phyloP scores from a whole-genome alignment of 768 basidiomycete species.

The Leucocoprinus birnbaumii region DNA sequence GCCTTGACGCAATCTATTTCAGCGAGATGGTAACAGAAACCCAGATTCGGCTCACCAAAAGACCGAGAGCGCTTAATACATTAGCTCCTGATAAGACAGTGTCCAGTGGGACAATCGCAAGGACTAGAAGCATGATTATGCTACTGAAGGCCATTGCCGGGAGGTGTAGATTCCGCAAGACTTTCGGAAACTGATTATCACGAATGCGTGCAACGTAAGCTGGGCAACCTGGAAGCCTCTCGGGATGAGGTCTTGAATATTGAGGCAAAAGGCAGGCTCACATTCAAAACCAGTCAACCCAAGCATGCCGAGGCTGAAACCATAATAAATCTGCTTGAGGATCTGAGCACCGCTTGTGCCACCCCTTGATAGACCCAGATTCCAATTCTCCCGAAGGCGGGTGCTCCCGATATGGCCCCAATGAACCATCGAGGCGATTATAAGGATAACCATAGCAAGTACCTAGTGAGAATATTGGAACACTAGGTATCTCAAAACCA shows the following conservation, averaged over 20 bases:
- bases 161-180: constrained; percentile 63
- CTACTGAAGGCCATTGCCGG: constrained; percentile 57
- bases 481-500: no score
- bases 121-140: constrained; percentile 53
- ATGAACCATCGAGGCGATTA: constrained; percentile 43
- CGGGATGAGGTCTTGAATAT: background rate
- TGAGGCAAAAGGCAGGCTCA: constrained; percentile 21
- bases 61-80: constrained; percentile 61
- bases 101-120: constrained; percentile 56
- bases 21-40: background rate
- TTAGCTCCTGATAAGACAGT: constrained; percentile 50
- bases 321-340: constrained; percentile 53
- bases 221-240: constrained; percentile 43
- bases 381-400: constrained; percentile 57
- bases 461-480: constrained; percentile 40
- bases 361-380: constrained; percentile 25
- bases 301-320: constrained; percentile 68
- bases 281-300: constrained; percentile 75
- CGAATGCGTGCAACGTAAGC: constrained; percentile 64
- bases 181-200: constrained; percentile 49
- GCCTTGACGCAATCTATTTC: constrained; percentile 31
- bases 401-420: constrained; percentile 50
- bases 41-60: constrained; percentile 35
- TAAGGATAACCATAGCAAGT: constrained; percentile 52
- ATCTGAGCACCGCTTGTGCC: constrained; percentile 27